These are phyloP conservation scores for Marasmius oreades DNA, from an alignment of 1,284 basidiomycete genomes.

Conservation along the genomic window DNA sequence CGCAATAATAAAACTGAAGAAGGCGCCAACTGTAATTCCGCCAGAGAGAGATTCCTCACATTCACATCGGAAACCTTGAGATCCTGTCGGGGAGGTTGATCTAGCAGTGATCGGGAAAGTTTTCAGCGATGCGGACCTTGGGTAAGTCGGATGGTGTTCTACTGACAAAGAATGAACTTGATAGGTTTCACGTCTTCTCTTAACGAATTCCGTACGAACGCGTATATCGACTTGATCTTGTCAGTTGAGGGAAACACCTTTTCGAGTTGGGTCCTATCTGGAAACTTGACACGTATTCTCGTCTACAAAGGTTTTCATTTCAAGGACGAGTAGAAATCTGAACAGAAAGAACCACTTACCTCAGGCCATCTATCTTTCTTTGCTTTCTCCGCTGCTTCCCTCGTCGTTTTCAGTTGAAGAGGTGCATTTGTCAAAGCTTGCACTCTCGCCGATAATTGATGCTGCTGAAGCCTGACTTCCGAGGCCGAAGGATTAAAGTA, in stretches of 20 bases:
- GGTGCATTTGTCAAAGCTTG: constrained; percentile 75
- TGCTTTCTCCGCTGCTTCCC: constrained; percentile 63
- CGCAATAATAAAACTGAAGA: constrained; percentile 74
- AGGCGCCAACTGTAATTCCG: constrained; percentile 74
- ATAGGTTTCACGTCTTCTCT: constrained; percentile 68
- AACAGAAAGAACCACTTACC: constrained; percentile 31
- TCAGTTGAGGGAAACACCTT: constrained; percentile 69
- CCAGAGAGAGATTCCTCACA: constrained; percentile 63
- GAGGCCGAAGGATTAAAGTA: constrained; percentile 73
- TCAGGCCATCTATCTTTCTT: constrained; percentile 69
- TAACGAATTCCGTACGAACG: constrained; percentile 74
- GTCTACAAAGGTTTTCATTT: constrained; percentile 44
- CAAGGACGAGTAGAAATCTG: constrained; percentile 6
- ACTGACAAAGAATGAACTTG: constrained; percentile 79
- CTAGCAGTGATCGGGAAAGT: constrained; percentile 31
- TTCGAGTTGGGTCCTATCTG: constrained; percentile 82
- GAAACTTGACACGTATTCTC: constrained; percentile 77
- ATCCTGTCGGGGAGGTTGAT: constrained; percentile 82
- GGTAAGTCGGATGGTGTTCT: neutral
- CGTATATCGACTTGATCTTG: constrained; percentile 79
- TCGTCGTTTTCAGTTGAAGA: constrained; percentile 62
- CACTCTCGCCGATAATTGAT: constrained; percentile 55
- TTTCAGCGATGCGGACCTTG: neutral
- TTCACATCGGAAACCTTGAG: constrained; percentile 73
- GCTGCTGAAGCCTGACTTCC: constrained; percentile 73